Conservation (phyloP, 1,139 yeast species). For the Protomyces pachydermus region DNA sequence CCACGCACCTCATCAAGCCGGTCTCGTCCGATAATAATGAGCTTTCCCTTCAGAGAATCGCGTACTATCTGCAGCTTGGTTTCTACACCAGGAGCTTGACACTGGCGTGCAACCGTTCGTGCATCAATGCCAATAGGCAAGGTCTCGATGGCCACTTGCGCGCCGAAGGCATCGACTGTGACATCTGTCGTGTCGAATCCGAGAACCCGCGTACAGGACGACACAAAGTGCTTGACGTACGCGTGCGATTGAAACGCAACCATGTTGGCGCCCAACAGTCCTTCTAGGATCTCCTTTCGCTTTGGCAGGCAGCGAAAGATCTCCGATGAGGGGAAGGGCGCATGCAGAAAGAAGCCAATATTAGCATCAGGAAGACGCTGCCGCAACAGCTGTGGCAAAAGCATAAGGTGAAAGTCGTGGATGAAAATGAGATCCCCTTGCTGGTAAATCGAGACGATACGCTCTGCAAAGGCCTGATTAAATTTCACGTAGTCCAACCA, state of each 20-base stretch:
- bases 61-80: slow-evolving; percentile 50
- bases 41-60: slow-evolving; percentile 49
- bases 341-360: slow-evolving; percentile 78
- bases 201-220: slow-evolving; percentile 76
- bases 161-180: slow-evolving; percentile 69
- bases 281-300: slow-evolving; percentile 75
- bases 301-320: slow-evolving; percentile 83
- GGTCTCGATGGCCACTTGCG: slow-evolving; percentile 64
- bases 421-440: slow-evolving; percentile 95
- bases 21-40: slow-evolving; percentile 78
- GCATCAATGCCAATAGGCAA: slow-evolving; percentile 83
- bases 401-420: slow-evolving; percentile 82
- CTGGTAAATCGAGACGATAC: slow-evolving; percentile 62
- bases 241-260: slow-evolving; percentile 81
- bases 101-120: slow-evolving; percentile 48
- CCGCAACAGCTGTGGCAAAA: slow-evolving; percentile 80
- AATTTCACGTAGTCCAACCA: slow-evolving; percentile 89
- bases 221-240: slow-evolving; percentile 82
- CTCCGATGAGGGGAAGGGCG: slow-evolving; percentile 95
- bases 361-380: slow-evolving; percentile 74
- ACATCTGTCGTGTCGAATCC: slow-evolving; percentile 60
- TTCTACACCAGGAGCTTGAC: slow-evolving; percentile 46
- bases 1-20: slow-evolving; percentile 76
- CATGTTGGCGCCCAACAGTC: slow-evolving; percentile 83
- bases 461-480: slow-evolving; percentile 84